phyloP scores from a whole-genome alignment of 495 filamentous ascomycete genomes.

The Aspergillus indologenus region DNA sequence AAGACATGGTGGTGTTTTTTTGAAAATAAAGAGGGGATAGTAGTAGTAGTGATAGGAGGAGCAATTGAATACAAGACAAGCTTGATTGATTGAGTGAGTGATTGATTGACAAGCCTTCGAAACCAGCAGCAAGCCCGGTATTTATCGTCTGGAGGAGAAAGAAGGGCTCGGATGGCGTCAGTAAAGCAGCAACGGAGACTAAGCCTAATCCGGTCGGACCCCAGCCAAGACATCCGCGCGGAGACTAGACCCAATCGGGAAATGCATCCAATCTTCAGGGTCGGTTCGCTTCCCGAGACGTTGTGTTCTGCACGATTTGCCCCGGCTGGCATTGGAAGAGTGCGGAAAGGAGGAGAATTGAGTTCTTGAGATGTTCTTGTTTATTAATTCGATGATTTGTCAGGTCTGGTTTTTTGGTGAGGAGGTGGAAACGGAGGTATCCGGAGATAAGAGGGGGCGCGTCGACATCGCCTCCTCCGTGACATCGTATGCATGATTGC shows the following conservation, averaged over 20 bases:
- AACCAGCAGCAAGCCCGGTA: not conserved
- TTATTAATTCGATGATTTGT: no score
- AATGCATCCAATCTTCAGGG: not conserved
- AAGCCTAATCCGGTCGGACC: not conserved
- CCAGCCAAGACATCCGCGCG: not conserved
- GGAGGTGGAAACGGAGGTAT: no score
- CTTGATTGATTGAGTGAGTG: no score
- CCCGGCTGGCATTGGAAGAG: no score
- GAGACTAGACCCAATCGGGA: slow-evolving; percentile 5
- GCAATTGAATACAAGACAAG: not conserved
- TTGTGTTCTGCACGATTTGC: no score
- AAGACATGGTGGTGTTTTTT: slow-evolving; percentile 20
- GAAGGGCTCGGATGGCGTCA: not conserved
- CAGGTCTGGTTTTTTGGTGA: no score
- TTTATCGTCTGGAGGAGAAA: not conserved
- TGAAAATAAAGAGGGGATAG: no score
- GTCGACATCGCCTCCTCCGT: no score
- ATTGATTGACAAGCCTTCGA: not conserved
- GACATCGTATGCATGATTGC: no score
- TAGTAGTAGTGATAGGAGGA: not conserved
- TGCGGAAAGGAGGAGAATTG: no score
- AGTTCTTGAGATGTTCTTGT: no score
- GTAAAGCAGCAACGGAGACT: not conserved
- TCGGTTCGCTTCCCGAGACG: not conserved
- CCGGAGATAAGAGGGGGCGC: no score